These are phyloP conservation scores for Myriosclerotinia duriaeana DNA, from an alignment of 2,329 filamentous ascomycete species.

Conservation along the genomic window DNA sequence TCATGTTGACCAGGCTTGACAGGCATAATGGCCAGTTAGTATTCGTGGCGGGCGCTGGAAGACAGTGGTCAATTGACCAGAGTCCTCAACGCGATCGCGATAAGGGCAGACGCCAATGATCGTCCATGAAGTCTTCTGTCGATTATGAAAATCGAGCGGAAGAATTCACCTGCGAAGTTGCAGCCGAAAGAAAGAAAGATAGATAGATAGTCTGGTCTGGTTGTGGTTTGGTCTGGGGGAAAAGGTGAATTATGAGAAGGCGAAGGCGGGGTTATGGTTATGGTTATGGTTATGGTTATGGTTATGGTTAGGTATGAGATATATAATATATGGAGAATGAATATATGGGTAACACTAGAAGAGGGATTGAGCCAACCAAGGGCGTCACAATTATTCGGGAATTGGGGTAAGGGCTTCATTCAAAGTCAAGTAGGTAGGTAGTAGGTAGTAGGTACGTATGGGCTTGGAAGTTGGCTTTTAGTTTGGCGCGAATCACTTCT, in stretches of 20 bases:
- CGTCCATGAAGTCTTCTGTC: constrained; percentile 52
- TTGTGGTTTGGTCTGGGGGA: neutral
- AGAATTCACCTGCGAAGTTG: constrained; percentile 31
- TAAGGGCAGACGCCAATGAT: constrained; percentile 52
- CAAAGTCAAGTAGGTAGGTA: neutral
- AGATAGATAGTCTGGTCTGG: no score
- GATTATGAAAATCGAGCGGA: constrained; percentile 30
- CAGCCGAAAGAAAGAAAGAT: constrained; percentile 35
- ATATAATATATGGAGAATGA: constrained; percentile 19
- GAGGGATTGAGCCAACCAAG: constrained; percentile 18
- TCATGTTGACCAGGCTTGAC: constrained; percentile 35
- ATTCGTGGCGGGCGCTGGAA: constrained; percentile 42
- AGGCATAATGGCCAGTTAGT: constrained; percentile 47
- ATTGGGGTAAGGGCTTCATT: neutral
- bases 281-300: constrained; percentile 4
- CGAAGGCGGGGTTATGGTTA: constrained; percentile 30
- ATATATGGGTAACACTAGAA: constrained; percentile 14
- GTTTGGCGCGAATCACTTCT: constrained; percentile 22
- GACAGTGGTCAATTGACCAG: constrained; percentile 53
- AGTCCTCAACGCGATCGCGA: constrained; percentile 62
- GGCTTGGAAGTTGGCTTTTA: constrained; percentile 19
- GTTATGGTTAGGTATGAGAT: constrained; percentile 8
- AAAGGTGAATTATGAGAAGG: constrained; percentile 9
- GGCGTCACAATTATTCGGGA: neutral
- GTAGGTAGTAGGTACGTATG: no score